Evolutionary conservation across 208 protist species (phyloP), one percentile per base, ranked within the genome.

Genomic region (Trypanosoma scelopori): DNA sequence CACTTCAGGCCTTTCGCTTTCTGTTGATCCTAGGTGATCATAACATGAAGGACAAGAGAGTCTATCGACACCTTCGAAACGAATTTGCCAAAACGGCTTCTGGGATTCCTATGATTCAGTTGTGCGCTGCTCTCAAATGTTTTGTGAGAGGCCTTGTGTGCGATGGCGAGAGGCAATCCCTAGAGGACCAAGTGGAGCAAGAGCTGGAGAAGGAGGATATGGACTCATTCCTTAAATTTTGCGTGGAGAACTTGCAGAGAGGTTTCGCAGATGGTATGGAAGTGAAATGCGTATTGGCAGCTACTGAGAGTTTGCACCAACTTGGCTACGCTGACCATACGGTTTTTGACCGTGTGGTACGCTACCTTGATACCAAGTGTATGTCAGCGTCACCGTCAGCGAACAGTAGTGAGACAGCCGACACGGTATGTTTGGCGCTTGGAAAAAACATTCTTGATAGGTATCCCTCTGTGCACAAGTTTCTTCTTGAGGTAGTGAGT

Each of bases 1-100:
- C 89, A 11, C 60, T 91, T 22, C 89, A 92, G 59, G 74, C 82
- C 13, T 94, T 91, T 72, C 83, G 76, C 39, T 92, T 87, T 65
- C 74, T 94, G 16, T 70, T 92, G 11, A 65, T 76, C 2, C 45
- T 94, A 35, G 89, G 85, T 25, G 85, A 94, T 53, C 49, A 75
- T 45, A 61, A 60, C 45, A 55, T 86, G 42, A 50, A 65, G 46
- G 84, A 91, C 64, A 67, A 22, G 20, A 55, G 59, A 22, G 79
- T 86, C 37, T 65, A 76, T 45, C 51, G 50, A 53, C 87, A 92
- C 65, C 66, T 94, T 50, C 75, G 81, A 7, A 78, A 85, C 28
- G 73, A 85, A 56, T 91, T 94, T 59, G 69, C 78, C 16, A 88
- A 91, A 64, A 92, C 85, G 15, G 76, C 78, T 5, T 63, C 78